Base-by-base conservation (phyloP, 305 asterid species). In the Petunia hybrid region DNA sequence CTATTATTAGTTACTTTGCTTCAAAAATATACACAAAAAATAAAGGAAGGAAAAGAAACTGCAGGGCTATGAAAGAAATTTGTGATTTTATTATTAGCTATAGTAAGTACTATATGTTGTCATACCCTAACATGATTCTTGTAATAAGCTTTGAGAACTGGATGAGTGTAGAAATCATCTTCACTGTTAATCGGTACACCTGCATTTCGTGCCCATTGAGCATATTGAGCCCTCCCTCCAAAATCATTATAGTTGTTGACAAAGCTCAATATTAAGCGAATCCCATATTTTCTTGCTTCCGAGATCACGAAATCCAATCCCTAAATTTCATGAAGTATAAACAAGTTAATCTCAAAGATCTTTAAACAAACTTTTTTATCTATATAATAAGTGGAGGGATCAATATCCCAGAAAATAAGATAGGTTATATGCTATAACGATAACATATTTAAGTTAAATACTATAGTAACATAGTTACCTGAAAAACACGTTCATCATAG, bases 231-330 rank as follows among this genome's bases (percentile, higher is more conserved):
- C 60, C 82, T 82, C 6, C 98, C 98, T 10, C 97, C 97, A 5
- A 84, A 93, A 62, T 91, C 95, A 0, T 87, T 83, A 84, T 89
- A 93, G 31, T 91, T 91, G 74, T 93, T 92, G 45, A 84, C 87
- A 3, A 92, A 90, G 86, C 92, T 93, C 40, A 93, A 80, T 22
- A 93, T 93, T 77, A 93, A 78, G 2, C 87, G 91, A 59, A 92
- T 81, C 4, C 91, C 90, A 63, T 89, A 81, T 80, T 86, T 92
- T 67, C 45, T 87, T 6, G 94, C 94, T 83, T 93, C 98, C 2
- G 91, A 84, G 1, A 93, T 76, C 81, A 91, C 94, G 85, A 93
- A 91, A 84, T 93, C 97, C 22, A 93, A 88, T 6, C 89, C 97
- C 97, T 93, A 80, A 39, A 22, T 22, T 22, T 22, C 31, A 22